Percentiles rank a stretch among this genome's conserved stretches.
Conservation (phyloP, 805 yeast genomes). For the Myxozyma melibiosi region DNA sequence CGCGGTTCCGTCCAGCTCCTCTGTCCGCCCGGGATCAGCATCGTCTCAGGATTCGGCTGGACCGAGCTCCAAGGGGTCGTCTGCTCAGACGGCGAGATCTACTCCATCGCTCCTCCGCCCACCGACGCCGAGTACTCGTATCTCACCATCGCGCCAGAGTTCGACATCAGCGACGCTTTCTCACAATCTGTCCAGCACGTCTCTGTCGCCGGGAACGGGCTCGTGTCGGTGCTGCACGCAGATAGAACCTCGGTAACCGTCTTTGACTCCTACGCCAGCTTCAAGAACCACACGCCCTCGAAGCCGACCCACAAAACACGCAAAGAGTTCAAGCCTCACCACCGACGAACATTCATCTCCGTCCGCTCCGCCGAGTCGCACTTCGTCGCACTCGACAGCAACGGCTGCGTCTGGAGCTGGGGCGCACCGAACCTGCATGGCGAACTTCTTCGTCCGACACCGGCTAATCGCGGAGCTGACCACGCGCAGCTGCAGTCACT, state of each 20-base stretch:
- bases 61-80: constrained; percentile 24
- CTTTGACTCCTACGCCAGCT: constrained; percentile 1
- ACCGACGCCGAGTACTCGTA: neutral
- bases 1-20: constrained; percentile 1
- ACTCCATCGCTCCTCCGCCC: neutral
- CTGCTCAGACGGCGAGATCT: constrained; percentile 15
- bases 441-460: constrained; percentile 11
- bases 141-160: constrained; percentile 1
- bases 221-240: constrained; percentile 8
- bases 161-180: constrained; percentile 10
- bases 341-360: constrained; percentile 2
- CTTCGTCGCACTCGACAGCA: constrained; percentile 19
- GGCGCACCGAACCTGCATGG: constrained; percentile 19
- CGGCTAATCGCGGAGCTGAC: neutral
- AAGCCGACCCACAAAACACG: neutral
- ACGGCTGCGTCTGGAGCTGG: constrained; percentile 26
- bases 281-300: neutral
- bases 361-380: constrained; percentile 18
- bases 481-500: neutral
- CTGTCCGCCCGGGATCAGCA: neutral
- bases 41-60: constrained; percentile 20
- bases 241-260: neutral
- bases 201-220: constrained; percentile 12
- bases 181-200: neutral
- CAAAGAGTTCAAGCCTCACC: constrained; percentile 11